Percentiles rank a stretch among this genome's conserved stretches.
Evolutionary conservation across 768 basidiomycete genomes (phyloP).

Genomic region (Termitomyces sp.): DNA sequence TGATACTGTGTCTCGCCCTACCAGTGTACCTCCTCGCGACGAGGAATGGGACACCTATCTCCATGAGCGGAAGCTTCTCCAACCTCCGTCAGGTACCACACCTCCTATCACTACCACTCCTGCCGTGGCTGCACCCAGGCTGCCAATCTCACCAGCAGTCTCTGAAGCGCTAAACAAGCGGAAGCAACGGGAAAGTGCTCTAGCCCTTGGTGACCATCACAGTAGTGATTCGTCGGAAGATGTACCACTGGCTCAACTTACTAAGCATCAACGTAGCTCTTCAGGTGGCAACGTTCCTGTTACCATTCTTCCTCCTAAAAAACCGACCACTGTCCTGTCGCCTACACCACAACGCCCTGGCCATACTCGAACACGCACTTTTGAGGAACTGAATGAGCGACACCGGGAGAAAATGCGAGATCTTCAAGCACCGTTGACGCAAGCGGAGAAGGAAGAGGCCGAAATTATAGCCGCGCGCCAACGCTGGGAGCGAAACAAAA

Average conservation of each 20-base stretch:
- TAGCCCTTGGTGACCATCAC: slow-evolving; percentile 42
- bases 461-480: slow-evolving; percentile 71
- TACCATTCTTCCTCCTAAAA: slow-evolving; percentile 49
- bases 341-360: slow-evolving; percentile 52
- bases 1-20: slow-evolving; percentile 63
- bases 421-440: slow-evolving; percentile 83
- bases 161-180: slow-evolving; percentile 71
- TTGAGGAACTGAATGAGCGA: slow-evolving; percentile 84
- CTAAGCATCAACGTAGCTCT: slow-evolving; percentile 27
- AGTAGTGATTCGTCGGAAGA: slow-evolving; percentile 49
- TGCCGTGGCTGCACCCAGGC: slow-evolving; percentile 37
- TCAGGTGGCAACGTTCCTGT: slow-evolving; percentile 36
- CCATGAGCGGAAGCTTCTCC: slow-evolving; percentile 79
- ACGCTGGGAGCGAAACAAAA: slow-evolving; percentile 81
- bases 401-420: slow-evolving; percentile 83
- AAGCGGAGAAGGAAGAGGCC: slow-evolving; percentile 74
- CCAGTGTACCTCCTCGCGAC: slow-evolving; percentile 70
- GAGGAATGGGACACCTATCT: slow-evolving; percentile 89
- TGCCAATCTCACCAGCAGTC: slow-evolving; percentile 69
- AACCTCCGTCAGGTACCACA: slow-evolving; percentile 79
- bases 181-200: slow-evolving; percentile 67
- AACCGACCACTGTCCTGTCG: slow-evolving; percentile 35
- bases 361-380: slow-evolving; percentile 62
- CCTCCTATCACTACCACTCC: slow-evolving; percentile 73
- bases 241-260: slow-evolving; percentile 39